Percentiles rank a stretch among this genome's conserved stretches.
These are phyloP conservation scores for Elongisporangium undulatum DNA, from an alignment of 352 stramenopile genomes.

Conservation along the genomic window DNA sequence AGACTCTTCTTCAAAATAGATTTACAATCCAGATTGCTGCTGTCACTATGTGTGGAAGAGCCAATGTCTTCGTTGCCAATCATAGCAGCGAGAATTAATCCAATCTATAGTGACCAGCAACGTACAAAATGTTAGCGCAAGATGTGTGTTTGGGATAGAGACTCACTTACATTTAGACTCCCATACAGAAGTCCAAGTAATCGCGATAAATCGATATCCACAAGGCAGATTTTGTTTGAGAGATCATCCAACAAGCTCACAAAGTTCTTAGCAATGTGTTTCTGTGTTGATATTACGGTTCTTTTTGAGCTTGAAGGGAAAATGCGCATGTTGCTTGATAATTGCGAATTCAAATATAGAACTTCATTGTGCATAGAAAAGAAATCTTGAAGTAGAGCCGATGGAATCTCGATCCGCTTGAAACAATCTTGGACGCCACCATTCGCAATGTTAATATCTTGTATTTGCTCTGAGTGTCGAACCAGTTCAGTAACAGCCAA, in stretches of 20 bases:
- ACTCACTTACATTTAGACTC: constrained; percentile 31
- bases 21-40: constrained; percentile 4
- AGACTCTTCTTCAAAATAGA: constrained; percentile 37
- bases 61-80: constrained; percentile 21
- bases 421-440: constrained; percentile 20
- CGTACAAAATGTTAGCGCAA: not conserved
- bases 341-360: not conserved
- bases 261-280: constrained; percentile 25
- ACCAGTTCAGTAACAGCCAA: constrained; percentile 10
- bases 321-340: not conserved
- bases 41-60: constrained; percentile 2
- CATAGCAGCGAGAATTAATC: constrained; percentile 29
- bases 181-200: constrained; percentile 28
- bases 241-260: constrained; percentile 35
- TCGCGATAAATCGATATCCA: constrained; percentile 18
- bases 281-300: constrained; percentile 14
- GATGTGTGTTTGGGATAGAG: not conserved
- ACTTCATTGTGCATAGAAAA: not conserved
- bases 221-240: constrained; percentile 22
- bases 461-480: not conserved
- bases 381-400: constrained; percentile 7
- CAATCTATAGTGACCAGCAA: constrained; percentile 20
- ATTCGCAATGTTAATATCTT: not conserved
- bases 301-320: constrained; percentile 32
- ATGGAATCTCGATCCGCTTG: constrained; percentile 22